phyloP scores from a whole-genome alignment of 768 basidiomycete species.

The Krasilnikovozyma curviuscula region DNA sequence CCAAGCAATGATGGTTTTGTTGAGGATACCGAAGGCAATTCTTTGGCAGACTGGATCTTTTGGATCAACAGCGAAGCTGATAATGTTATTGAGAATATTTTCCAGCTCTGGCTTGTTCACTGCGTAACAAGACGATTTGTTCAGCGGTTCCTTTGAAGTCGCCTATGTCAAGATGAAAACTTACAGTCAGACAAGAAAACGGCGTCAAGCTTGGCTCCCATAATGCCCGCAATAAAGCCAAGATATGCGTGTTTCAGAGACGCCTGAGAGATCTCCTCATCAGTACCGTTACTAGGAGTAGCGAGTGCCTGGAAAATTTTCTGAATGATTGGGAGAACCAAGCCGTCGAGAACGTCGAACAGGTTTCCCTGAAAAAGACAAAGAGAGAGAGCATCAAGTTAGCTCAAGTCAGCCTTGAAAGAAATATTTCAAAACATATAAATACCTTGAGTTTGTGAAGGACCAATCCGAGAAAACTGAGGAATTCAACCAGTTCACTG shows the following conservation, averaged over 20 bases:
- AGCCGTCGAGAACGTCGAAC: slow-evolving; percentile 70
- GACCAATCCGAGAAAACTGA: slow-evolving; percentile 79
- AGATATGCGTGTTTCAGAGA: slow-evolving; percentile 83
- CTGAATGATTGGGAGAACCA: slow-evolving; percentile 64
- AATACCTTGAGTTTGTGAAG: slow-evolving; percentile 74
- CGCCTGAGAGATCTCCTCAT: slow-evolving; percentile 55
- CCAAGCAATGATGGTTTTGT: slow-evolving; percentile 27
- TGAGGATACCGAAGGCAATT: slow-evolving; percentile 57
- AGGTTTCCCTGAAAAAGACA: slow-evolving; percentile 44
- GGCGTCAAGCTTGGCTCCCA: slow-evolving; percentile 57
- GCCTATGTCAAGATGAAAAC: slow-evolving; percentile 23
- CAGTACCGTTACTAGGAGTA: slow-evolving; percentile 66
- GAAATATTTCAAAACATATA: not conserved
- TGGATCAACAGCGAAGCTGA: slow-evolving; percentile 50
- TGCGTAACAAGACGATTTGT: slow-evolving; percentile 20
- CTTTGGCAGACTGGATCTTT: slow-evolving; percentile 60
- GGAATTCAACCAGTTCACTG: slow-evolving; percentile 79
- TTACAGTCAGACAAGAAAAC: slow-evolving; percentile 75
- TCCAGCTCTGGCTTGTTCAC: slow-evolving; percentile 50
- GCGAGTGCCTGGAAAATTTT: slow-evolving; percentile 62
- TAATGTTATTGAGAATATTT: slow-evolving; percentile 51
- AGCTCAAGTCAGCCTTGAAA: not conserved
- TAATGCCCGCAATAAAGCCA: slow-evolving; percentile 54
- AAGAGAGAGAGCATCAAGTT: not conserved
- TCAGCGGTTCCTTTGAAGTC: no score